Base-by-base conservation (phyloP, 83 land plant genomes). In the Larix sibirica region DNA sequence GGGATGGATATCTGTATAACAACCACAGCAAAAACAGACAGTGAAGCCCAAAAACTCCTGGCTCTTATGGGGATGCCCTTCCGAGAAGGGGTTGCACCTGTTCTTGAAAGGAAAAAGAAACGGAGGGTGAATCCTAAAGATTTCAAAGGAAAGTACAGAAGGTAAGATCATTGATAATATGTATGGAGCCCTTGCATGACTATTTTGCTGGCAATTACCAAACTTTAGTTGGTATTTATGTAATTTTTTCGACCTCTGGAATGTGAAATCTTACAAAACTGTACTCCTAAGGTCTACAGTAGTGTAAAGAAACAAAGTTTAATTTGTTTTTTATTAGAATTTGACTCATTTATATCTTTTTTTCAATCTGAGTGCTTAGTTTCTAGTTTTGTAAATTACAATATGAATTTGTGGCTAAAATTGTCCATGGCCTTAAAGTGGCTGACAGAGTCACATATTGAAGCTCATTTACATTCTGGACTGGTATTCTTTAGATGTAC, bases 31-130 rank as follows among this genome's bases (percentile, higher is more conserved):
- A 83, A 85, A 58, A 93, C 91, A 18, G 96, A 96, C 63, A 86
- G 86, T 28, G 98, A 96, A 82, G 96, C 89, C 4, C 90, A 92
- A 36, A 89, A 83, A 66, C 89, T 96, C 13, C 83, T 93, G 10
- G 73, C 91, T 61, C 89, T 96, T 16, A 79, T 96, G 90, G 99
- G 99, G 33, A 95, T 96, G 98, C 98, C 98, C 0, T 95, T 93
- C 88, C 90, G 88, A 81, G 96, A 90, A 81, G 90, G 88, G 23
- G 92, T 81, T 59, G 87, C 20, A 80, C 8, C 74, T 7, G 82
- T 18, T 86, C 85, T 50, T 16, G 17, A 3, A 56, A 56, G 59
- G 13, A 56, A 56, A 56, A 56, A 56, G 59, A 56, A 56, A 56
- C 16, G 59, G 59, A 56, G 59, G 59, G 16, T 56, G 59, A 50